Evolutionary conservation across 306 rosid species (phyloP).

Genomic region (Heteromeles arbutifolia): DNA sequence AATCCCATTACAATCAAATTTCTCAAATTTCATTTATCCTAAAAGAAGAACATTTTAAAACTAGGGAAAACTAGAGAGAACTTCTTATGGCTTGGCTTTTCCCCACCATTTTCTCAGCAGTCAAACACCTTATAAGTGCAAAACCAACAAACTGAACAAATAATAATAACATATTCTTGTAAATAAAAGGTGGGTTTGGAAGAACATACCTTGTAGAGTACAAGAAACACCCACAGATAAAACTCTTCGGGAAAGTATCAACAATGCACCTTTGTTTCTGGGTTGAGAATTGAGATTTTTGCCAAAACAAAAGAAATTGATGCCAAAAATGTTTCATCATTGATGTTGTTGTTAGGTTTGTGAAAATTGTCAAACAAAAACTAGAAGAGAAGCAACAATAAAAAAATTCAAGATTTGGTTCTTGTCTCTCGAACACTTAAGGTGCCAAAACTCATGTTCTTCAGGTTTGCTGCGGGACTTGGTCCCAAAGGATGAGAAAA

Average conservation of each 20-base stretch:
- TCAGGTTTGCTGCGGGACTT: neutral
- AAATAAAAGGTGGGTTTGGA: neutral
- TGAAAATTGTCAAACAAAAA: neutral
- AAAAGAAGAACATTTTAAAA: neutral
- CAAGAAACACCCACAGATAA: constrained; percentile 27
- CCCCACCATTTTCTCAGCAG: neutral
- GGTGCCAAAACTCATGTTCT: neutral
- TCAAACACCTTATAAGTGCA: neutral
- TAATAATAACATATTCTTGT: neutral
- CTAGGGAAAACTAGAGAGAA: neutral
- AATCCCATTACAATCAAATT: neutral
- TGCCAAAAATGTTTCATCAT: neutral
- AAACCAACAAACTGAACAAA: neutral
- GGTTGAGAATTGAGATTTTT: neutral
- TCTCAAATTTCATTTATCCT: neutral
- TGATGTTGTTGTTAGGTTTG: neutral
- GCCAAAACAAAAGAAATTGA: neutral
- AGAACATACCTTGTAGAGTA: constrained; percentile 33
- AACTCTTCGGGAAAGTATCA: constrained; percentile 38
- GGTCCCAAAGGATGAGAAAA: no score
- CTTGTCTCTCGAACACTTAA: neutral
- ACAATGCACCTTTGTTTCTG: constrained; percentile 45
- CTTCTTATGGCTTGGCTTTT: neutral
- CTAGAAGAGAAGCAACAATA: neutral
- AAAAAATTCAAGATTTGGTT: neutral